These are phyloP conservation scores for Fusarium sambucinum DNA, from an alignment of 2,329 filamentous ascomycete species.

Conservation along the genomic window DNA sequence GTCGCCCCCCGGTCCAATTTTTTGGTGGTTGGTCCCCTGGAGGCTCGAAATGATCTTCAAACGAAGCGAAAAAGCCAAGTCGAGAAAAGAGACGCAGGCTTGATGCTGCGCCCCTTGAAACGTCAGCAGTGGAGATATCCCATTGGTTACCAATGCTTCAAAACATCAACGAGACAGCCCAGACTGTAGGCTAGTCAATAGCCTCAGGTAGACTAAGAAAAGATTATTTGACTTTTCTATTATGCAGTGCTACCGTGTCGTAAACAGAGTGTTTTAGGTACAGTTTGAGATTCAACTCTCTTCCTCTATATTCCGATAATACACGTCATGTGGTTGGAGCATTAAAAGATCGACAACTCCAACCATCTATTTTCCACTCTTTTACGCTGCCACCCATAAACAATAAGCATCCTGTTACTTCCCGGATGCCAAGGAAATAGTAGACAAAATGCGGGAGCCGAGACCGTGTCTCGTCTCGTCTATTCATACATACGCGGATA, in stretches of 20 bases:
- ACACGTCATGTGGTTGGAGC: conserved; percentile 27
- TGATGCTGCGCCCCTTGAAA: conserved; percentile 46
- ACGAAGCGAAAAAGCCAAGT: conserved; percentile 29
- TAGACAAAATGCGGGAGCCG: conserved; percentile 11
- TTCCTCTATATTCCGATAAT: not conserved
- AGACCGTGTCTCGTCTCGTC: conserved; percentile 4
- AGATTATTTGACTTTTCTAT: not conserved
- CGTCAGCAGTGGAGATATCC: conserved; percentile 45
- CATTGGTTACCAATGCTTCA: conserved; percentile 24
- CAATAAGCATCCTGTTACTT: not conserved
- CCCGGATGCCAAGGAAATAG: conserved; percentile 2
- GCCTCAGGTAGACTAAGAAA: conserved; percentile 11
- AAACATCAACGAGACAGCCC: conserved; percentile 33
- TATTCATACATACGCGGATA: not conserved
- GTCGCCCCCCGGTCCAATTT: conserved; percentile 42
- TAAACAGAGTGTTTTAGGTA: conserved; percentile 23
- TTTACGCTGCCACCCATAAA: not conserved
- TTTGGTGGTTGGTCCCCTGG: conserved; percentile 24
- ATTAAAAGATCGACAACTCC: conserved; percentile 25
- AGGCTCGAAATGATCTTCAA: conserved; percentile 28
- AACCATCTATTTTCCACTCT: conserved; percentile 16
- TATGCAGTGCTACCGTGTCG: not conserved
- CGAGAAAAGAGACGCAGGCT: conserved; percentile 8
- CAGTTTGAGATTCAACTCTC: conserved; percentile 14
- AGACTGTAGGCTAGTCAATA: conserved; percentile 15